These are phyloP conservation scores for Candida tibetensis DNA, from an alignment of 805 yeast species.

Conservation along the genomic window DNA sequence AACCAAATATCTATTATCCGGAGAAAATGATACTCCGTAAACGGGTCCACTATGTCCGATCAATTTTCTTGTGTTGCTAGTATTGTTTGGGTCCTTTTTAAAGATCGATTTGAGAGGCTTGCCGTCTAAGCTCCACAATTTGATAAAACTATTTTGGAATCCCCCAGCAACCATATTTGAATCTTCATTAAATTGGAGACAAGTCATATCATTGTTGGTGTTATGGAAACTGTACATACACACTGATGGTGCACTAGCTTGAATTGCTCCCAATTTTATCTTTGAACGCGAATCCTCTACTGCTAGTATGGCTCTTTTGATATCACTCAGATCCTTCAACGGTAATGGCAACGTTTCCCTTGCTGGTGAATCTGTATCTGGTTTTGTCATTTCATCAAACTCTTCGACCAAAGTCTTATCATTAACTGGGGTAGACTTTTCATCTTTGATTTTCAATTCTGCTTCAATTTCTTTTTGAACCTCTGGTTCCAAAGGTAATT, in stretches of 20 bases:
- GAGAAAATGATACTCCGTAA: conserved; percentile 85
- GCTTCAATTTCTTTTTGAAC: conserved; percentile 80
- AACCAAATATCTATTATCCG: conserved; percentile 78
- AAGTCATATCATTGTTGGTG: conserved; percentile 84
- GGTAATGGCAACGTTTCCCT: conserved; percentile 83
- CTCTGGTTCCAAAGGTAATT: conserved; percentile 82
- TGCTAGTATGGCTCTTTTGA: conserved; percentile 71
- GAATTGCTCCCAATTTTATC: conserved; percentile 64
- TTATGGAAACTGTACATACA: conserved; percentile 99
- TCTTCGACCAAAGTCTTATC: conserved; percentile 58
- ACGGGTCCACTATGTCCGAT: conserved; percentile 96
- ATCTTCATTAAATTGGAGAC: conserved; percentile 83
- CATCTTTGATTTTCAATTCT: conserved; percentile 78
- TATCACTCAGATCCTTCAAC: conserved; percentile 71
- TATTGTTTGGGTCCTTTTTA: conserved; percentile 51
- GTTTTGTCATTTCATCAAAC: conserved; percentile 56
- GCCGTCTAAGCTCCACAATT: conserved; percentile 92
- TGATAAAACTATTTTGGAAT: conserved; percentile 86
- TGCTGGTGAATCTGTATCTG: conserved; percentile 65
- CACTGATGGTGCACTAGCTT: conserved; percentile 86
- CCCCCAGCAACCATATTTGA: conserved; percentile 89
- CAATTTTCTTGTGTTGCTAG: conserved; percentile 51
- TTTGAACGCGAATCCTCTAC: conserved; percentile 81
- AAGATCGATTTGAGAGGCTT: conserved; percentile 67
- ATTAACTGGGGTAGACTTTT: conserved; percentile 32